Base-by-base conservation (phyloP, 768 basidiomycete species). In the Asterophora parasitica region DNA sequence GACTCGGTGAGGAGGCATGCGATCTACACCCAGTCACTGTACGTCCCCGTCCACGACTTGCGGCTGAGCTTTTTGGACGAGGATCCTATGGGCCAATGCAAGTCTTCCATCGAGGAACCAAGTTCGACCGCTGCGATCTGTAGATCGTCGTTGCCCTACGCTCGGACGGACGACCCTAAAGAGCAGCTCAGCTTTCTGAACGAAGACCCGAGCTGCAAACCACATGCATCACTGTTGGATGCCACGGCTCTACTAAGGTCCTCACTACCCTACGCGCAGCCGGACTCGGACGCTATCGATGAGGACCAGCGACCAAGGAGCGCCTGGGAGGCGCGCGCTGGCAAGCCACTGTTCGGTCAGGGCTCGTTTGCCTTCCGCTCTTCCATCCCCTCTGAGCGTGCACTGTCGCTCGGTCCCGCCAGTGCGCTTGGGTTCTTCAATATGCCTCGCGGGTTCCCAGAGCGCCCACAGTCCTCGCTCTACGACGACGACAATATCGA, bases 1-100 rank as follows among this genome's bases (percentile, higher is more conserved):
- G 46, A 52, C 23, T 48, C 53, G 35, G 38, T 53, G 36, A 69
- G 65, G 51, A 64, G 72, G 10, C 70, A 71, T 41, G 72, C 69
- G 4, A 68, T 72, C 8, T 71, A 70, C 50, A 65, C 67, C 4
- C 58, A 62, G 26, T 57, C 67, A 0, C 51, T 62, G 7, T 58
- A 58, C 47, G 53, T 63, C 15, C 63, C 65, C 15, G 46, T 58
- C 30, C 49, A 62, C 23, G 58, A 61, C n/a, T n/a, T n/a, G 26
- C 49, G 56, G 19, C 23, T 36, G 12, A 31, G 23, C 11, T 4
- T 38, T 4, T 17, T 26, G 7, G 13, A 20, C 17, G 30, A 23
- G 7, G 20, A 43, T 6, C 23, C 23, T 6, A 23, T 23, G 23
- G n/a, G n/a, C n/a, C 23, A 3, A 3, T 23, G 23, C 23, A 23